Evolutionary conservation across 202 grass and related monocot species (phyloP).

Genomic region (Schoenoplectus triqueter): DNA sequence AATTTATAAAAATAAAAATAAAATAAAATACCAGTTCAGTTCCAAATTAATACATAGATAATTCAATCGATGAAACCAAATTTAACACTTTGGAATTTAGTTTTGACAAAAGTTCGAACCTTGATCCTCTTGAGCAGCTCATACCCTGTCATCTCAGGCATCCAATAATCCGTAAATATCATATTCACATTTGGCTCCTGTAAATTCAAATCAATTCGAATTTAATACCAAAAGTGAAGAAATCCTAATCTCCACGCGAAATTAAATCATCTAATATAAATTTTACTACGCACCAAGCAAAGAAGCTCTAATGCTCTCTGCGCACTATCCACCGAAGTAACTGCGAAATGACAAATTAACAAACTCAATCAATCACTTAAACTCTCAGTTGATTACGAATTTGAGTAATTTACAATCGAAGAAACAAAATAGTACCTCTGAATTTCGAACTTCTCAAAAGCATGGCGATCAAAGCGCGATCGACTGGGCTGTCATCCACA

Average conservation of each 20-base stretch:
- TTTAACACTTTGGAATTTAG: too few species aligned
- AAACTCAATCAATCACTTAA: not conserved
- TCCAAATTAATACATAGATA: too few species aligned
- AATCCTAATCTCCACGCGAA: too few species aligned
- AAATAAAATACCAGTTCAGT: too few species aligned
- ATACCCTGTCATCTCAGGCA: constrained; percentile 91
- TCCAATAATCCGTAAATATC: constrained; percentile 96
- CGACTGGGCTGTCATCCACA: constrained; percentile 84
- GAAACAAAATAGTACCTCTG: constrained; percentile 46
- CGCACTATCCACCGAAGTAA: constrained; percentile 74
- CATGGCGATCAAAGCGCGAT: constrained; percentile 72
- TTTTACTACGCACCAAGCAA: constrained; percentile 37
- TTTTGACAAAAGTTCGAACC: constrained; percentile 23
- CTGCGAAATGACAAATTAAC: constrained; percentile 28
- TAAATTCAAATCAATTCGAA: not conserved
- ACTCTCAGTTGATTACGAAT: too few species aligned
- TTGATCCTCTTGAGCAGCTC: constrained; percentile 86
- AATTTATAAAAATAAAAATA: too few species aligned
- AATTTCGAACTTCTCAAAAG: constrained; percentile 78
- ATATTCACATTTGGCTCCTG: constrained; percentile 74
- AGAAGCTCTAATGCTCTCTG: constrained; percentile 77
- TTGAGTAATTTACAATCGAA: not conserved
- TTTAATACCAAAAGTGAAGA: too few species aligned
- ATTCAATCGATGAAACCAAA: too few species aligned
- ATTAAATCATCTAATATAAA: too few species aligned